Conservation (phyloP, 257 asterid species). For the Plectranthus barbatus region DNA sequence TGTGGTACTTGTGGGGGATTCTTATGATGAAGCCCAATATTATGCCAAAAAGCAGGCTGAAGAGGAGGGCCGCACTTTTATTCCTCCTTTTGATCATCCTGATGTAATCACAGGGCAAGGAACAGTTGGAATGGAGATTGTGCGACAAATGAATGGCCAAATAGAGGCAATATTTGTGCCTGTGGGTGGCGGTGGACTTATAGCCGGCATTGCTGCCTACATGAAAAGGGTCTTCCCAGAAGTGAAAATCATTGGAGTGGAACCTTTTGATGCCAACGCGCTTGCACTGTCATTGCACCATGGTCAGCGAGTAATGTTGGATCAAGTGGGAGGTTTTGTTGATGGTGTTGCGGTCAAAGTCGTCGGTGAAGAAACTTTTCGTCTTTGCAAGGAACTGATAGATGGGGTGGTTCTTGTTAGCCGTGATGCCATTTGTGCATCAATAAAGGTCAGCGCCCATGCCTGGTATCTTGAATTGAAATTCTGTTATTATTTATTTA, state of each 20-base stretch:
- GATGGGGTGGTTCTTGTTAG: constrained; percentile 75
- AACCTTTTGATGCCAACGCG: constrained; percentile 90
- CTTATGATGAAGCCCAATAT: constrained; percentile 89
- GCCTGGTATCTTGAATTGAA: background rate
- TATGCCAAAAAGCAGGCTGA: constrained; percentile 67
- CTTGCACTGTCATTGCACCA: constrained; percentile 85
- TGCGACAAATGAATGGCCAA: constrained; percentile 59
- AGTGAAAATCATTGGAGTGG: constrained; percentile 86
- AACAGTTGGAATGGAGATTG: constrained; percentile 92
- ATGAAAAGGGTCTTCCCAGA: constrained; percentile 83
- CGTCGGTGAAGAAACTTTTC: constrained; percentile 86
- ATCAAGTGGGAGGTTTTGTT: constrained; percentile 94
- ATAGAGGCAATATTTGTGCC: constrained; percentile 89
- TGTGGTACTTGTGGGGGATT: constrained; percentile 81
- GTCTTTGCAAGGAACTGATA: constrained; percentile 65
- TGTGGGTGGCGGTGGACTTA: constrained; percentile 96
- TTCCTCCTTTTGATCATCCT: constrained; percentile 98
- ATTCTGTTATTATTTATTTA: too few relatives aligned
- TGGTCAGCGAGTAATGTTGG: constrained; percentile 66
- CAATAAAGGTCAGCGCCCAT: constrained; percentile 64
- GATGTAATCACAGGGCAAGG: constrained; percentile 90
- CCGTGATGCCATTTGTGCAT: constrained; percentile 77
- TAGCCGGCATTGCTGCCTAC: constrained; percentile 96
- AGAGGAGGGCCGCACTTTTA: constrained; percentile 64
- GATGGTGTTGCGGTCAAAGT: constrained; percentile 98